phyloP scores from a whole-genome alignment of 345 rosid species.

The Triadica sebifera region DNA sequence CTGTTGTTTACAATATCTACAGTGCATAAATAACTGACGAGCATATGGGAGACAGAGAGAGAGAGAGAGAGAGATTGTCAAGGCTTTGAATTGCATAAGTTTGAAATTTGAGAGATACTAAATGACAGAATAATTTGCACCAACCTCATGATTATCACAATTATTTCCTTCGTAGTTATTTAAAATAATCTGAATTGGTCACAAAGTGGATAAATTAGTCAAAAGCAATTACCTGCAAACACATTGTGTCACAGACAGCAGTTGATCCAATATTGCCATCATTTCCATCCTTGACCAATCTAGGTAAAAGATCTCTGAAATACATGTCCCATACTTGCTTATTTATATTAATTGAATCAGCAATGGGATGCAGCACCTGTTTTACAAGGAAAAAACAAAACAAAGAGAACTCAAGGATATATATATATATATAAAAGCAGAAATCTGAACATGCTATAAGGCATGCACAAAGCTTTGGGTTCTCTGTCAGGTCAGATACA shows the following conservation, averaged over 20 bases:
- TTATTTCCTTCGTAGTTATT: background rate
- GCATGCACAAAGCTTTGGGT: background rate
- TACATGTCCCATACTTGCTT: slow-evolving; percentile 78
- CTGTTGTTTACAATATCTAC: no score
- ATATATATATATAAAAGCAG: background rate
- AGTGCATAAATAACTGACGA: no score
- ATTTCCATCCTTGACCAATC: slow-evolving; percentile 71
- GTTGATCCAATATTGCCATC: slow-evolving; percentile 94
- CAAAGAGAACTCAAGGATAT: background rate
- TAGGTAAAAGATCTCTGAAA: slow-evolving; percentile 74
- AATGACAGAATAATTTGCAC: background rate
- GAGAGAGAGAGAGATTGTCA: no score
- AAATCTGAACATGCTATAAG: background rate
- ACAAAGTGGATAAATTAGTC: background rate
- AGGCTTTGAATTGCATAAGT: background rate
- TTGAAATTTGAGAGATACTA: slow-evolving; percentile 3
- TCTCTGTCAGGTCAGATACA: background rate
- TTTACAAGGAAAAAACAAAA: slow-evolving; percentile 1
- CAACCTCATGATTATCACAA: background rate
- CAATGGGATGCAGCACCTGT: slow-evolving; percentile 72
- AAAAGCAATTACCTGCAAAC: slow-evolving; percentile 64
- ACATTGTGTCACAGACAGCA: slow-evolving; percentile 88
- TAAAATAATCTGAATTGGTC: background rate
- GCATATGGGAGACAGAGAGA: no score
- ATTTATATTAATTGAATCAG: slow-evolving; percentile 78